phyloP scores from a whole-genome alignment of 2,329 filamentous ascomycete species.

The Xylogone sp. region DNA sequence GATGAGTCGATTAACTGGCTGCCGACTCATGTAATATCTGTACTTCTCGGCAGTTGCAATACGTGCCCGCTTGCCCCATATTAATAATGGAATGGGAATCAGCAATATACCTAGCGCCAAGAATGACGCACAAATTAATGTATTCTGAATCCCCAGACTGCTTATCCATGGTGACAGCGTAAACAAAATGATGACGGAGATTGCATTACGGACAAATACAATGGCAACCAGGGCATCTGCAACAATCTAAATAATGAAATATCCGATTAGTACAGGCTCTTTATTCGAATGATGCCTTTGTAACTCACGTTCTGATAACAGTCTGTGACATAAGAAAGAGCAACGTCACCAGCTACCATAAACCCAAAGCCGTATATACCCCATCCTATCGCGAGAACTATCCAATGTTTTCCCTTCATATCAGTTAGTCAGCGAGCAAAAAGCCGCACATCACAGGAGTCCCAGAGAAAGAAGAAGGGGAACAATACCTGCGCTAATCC shows the following conservation, averaged over 20 bases:
- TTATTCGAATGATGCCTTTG: background rate
- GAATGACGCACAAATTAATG: constrained; percentile 26
- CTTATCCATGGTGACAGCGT: constrained; percentile 34
- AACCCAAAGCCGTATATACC: constrained; percentile 34
- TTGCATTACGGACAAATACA: constrained; percentile 39
- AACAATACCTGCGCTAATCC: no score
- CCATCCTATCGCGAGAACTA: constrained; percentile 30
- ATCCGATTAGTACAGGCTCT: constrained; percentile 6
- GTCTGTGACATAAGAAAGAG: constrained; percentile 36
- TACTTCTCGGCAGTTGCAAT: background rate
- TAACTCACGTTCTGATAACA: constrained; percentile 30
- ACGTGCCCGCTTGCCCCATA: background rate
- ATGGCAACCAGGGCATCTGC: constrained; percentile 42
- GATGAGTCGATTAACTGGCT: no score
- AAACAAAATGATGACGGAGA: constrained; percentile 43
- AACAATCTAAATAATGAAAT: constrained; percentile 33
- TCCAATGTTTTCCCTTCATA: constrained; percentile 16
- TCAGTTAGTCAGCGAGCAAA: constrained; percentile 26
- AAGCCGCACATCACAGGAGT: constrained; percentile 37
- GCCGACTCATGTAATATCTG: no score
- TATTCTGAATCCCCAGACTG: constrained; percentile 29
- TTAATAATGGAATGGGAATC: background rate
- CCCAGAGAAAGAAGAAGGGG: constrained; percentile 26
- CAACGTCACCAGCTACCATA: constrained; percentile 28
- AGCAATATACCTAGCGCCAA: background rate